phyloP scores from a whole-genome alignment of 192 early-diverging fungal genomes.

The Hyaloraphidium curvatum region DNA sequence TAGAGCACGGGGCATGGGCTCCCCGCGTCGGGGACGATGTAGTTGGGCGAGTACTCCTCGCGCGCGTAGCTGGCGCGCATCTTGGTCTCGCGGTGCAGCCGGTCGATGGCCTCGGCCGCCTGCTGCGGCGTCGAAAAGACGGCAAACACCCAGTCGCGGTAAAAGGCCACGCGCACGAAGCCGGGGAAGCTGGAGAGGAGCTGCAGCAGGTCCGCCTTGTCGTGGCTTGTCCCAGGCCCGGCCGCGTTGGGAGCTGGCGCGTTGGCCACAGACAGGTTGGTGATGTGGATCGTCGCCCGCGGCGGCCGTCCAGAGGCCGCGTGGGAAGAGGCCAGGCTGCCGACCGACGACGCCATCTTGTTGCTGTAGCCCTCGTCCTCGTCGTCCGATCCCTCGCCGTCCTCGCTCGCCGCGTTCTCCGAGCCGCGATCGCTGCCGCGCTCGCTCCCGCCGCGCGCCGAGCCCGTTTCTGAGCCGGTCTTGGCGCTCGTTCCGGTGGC shows the following conservation, averaged over 20 bases:
- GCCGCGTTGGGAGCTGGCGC: too few relatives aligned
- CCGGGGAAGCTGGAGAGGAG: neutral
- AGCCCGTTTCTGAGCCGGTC: neutral
- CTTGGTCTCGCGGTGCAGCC: neutral
- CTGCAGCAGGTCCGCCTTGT: neutral
- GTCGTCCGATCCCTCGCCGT: neutral
- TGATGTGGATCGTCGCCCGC: neutral
- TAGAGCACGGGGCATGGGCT: neutral
- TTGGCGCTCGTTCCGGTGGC: too few relatives aligned
- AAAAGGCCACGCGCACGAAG: constrained; percentile 6
- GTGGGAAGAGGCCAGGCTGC: neutral
- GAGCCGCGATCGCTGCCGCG: too few relatives aligned
- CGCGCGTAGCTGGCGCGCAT: constrained; percentile 3
- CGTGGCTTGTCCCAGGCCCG: neutral
- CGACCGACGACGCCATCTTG: neutral
- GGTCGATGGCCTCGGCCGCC: neutral
- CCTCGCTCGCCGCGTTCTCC: neutral
- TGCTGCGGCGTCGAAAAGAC: neutral
- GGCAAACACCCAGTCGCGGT: constrained; percentile 6
- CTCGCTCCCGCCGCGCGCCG: neutral
- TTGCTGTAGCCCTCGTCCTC: neutral
- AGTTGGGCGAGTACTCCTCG: constrained; percentile 7
- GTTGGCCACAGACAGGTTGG: neutral
- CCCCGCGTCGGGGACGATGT: constrained; percentile 5
- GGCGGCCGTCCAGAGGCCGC: neutral